Evolutionary conservation across 805 yeast species (phyloP).

Genomic region (Kluyveromyces nonfermentans): DNA sequence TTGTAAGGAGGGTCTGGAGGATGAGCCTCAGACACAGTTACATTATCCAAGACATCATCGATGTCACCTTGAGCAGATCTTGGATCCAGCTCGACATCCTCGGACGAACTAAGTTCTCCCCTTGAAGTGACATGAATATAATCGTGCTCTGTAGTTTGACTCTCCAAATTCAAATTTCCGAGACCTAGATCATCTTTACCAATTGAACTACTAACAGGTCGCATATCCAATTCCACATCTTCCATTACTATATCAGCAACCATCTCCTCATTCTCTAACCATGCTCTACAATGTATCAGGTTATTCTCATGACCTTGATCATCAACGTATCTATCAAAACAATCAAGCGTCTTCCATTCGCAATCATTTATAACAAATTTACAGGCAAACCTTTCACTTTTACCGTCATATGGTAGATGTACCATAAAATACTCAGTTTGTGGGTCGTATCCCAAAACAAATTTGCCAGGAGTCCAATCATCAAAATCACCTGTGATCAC

Average conservation of each 20-base stretch:
- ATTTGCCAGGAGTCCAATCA: constrained; percentile 19
- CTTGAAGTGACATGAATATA: constrained; percentile 23
- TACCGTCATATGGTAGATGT: constrained; percentile 9
- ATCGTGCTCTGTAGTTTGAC: constrained; percentile 8
- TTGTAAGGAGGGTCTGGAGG: not conserved
- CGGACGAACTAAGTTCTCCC: constrained; percentile 24
- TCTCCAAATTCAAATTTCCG: not conserved
- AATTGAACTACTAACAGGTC: constrained; percentile 1
- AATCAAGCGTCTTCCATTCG: constrained; percentile 20
- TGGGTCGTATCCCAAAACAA: constrained; percentile 10
- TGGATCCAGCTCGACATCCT: constrained; percentile 14
- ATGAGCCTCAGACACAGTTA: not conserved
- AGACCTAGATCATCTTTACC: not conserved
- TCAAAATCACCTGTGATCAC: constrained; percentile 25
- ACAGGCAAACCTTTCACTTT: constrained; percentile 1
- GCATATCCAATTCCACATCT: constrained; percentile 1
- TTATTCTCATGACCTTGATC: constrained; percentile 16
- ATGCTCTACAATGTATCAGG: constrained; percentile 1
- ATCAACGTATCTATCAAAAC: constrained; percentile 18
- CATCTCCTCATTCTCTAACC: constrained; percentile 1
- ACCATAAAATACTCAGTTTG: constrained; percentile 12
- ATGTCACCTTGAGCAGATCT: constrained; percentile 1
- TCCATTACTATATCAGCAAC: constrained; percentile 3
- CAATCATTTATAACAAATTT: constrained; percentile 17
- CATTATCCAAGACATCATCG: constrained; percentile 1